Base-by-base conservation (phyloP, 768 basidiomycete species). In the Dacryopinax spathularia region DNA sequence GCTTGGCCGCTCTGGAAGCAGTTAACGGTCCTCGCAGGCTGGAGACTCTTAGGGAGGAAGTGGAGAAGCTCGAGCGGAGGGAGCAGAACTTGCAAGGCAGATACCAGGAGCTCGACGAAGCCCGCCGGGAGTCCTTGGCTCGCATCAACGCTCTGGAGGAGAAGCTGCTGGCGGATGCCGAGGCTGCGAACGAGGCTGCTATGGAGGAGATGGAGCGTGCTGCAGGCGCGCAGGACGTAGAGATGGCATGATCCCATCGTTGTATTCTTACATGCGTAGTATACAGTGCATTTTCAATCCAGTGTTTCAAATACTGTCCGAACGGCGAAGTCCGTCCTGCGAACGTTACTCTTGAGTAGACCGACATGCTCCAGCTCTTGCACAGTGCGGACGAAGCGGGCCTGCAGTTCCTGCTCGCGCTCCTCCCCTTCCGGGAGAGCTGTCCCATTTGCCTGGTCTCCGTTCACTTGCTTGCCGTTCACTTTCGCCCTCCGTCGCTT, bases 311-410 rank as follows among this genome's bases (percentile, higher is more conserved):
- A 87, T 2, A 85, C 78, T 0, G 84, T 84, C 68, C 84, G 77
- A 67, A 84, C 69, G 56, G 91, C 82, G 75, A 89, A 89, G 69
- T 90, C 90, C 7, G 78, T 80, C 73, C 88, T 91, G 62, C 88
- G 77, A 43, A 85, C 82, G 0, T 87, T 89, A 66, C 88, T 88
- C 70, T 87, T 88, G 70, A 91, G 75, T 69, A 91, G 82, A 7
- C 90, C 90, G 34, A 91, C 73, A 68, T 83, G 85, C 69, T 91
- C 89, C 37, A 92, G 78, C 69, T 91, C 89, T 65, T 92, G 90
- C 71, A 91, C 69, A 12, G 88, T 83, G 18, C 87, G 81, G 61
- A 90, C 80, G 71, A 91, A 92, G 20, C 89, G 78, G 39, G 86
- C 88, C 69, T 91, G 89, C 16, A 84, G 79, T 65, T 87, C 81